Evolutionary conservation across 306 rosid genomes (phyloP).

Genomic region (Geum urbanum): DNA sequence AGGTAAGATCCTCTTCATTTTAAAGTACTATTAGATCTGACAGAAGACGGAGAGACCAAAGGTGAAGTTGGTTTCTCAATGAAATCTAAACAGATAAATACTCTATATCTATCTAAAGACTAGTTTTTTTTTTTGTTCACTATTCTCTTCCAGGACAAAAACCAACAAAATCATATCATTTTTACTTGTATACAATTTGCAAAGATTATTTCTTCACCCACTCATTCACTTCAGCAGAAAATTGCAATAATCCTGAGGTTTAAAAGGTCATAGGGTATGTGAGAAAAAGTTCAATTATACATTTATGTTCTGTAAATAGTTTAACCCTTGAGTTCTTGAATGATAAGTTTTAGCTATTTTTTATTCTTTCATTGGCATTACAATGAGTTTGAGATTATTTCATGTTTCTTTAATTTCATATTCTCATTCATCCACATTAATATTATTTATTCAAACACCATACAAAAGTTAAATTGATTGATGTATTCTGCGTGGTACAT

Average conservation of each 20-base stretch:
- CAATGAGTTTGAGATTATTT: neutral
- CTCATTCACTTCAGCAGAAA: no score
- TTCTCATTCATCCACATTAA: neutral
- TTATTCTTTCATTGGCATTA: neutral
- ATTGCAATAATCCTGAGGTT: neutral
- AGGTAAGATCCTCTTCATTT: conserved; percentile 46
- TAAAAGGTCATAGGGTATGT: neutral
- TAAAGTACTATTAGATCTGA: neutral
- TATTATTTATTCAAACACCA: neutral
- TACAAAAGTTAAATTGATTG: neutral
- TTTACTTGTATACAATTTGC: neutral
- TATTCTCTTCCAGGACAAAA: neutral
- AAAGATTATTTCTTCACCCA: neutral
- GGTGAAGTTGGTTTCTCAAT: neutral
- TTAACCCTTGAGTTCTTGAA: no score
- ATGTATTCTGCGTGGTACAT: conserved; percentile 10
- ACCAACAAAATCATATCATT: neutral
- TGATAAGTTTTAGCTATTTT: no score
- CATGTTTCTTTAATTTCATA: conserved; percentile 13
- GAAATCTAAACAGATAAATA: neutral
- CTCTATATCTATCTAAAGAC: neutral
- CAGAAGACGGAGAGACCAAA: neutral
- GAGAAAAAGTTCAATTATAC: neutral
- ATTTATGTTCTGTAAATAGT: neutral
- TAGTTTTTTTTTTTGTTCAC: no score